A percentile compares a stretch with the other conserved stretches of the same genome.
Evolutionary conservation across 1,284 basidiomycete species (phyloP).

Genomic region (Omphalotus olearius): DNA sequence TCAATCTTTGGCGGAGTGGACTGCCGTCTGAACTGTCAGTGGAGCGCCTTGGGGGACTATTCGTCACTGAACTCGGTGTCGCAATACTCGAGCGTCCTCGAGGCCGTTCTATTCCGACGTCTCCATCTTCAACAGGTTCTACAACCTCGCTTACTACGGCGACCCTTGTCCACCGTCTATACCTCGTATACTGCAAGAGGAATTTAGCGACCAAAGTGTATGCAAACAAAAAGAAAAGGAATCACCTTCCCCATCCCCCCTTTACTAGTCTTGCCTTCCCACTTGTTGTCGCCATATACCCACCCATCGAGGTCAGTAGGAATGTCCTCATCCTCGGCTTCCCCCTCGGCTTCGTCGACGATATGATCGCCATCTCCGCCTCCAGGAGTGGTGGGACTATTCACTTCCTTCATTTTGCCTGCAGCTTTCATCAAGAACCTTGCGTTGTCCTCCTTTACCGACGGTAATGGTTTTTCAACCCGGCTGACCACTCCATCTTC

Average conservation of each 20-base stretch:
- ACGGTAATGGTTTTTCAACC: conserved; percentile 56
- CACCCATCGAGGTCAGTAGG: conserved; percentile 86
- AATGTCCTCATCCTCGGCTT: conserved; percentile 29
- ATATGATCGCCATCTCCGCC: conserved; percentile 23
- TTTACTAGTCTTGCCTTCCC: conserved; percentile 76
- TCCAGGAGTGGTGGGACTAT: conserved; percentile 5
- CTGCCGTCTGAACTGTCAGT: conserved; percentile 10
- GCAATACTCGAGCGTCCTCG: conserved; percentile 4
- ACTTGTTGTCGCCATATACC: conserved; percentile 95
- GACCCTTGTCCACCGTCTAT: conserved; percentile 79
- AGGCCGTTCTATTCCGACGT: conserved; percentile 23
- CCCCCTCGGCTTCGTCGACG: conserved; percentile 19
- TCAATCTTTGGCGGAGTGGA: conserved; percentile 20
- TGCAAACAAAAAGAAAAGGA: conserved; percentile 4
- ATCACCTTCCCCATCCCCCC: conserved; percentile 80
- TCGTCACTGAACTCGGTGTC: conserved; percentile 1
- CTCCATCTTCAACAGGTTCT: conserved; percentile 44
- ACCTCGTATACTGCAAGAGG: conserved; percentile 67
- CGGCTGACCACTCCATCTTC: conserved; percentile 47
- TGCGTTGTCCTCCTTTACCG: conserved; percentile 42
- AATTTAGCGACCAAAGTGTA: conserved; percentile 3
- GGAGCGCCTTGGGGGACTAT: conserved; percentile 2
- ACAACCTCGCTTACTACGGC: conserved; percentile 75
- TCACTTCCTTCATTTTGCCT: conserved; percentile 41
- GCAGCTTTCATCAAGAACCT: conserved; percentile 42